Percentiles rank a stretch among this genome's conserved stretches.
Evolutionary conservation across 257 asterid species (phyloP).

Genomic region (Primulina huaijiensis): DNA sequence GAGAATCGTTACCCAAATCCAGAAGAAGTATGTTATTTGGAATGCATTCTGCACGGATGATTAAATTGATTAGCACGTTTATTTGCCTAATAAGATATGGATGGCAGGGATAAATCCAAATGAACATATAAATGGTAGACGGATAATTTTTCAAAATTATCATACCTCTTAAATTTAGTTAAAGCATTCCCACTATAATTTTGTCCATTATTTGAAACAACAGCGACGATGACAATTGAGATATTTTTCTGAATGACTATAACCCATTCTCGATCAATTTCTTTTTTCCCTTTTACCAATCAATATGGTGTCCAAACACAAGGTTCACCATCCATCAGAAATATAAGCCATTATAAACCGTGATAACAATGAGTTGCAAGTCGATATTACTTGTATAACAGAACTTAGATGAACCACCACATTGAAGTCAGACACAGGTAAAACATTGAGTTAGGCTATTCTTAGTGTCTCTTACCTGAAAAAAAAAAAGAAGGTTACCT

Average conservation of each 20-base stretch:
- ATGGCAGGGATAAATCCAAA: not conserved
- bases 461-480: not conserved
- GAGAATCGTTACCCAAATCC: slow-evolving; percentile 75
- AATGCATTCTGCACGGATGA: slow-evolving; percentile 73
- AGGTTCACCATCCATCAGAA: too few species aligned
- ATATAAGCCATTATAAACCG: too few species aligned
- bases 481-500: slow-evolving; percentile 46
- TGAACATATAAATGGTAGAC: not conserved
- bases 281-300: too few species aligned
- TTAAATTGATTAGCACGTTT: slow-evolving; percentile 22
- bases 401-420: not conserved
- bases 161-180: not conserved
- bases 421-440: not conserved
- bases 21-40: slow-evolving; percentile 76
- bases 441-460: not conserved
- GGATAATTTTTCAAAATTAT: too few species aligned
- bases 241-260: too few species aligned
- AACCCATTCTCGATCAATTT: too few species aligned
- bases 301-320: too few species aligned
- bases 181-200: too few species aligned
- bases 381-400: not conserved
- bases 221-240: too few species aligned
- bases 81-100: not conserved
- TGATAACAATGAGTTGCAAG: not conserved
- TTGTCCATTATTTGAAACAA: too few species aligned